These are phyloP conservation scores for Candida caryicola DNA, from an alignment of 805 yeast species.

Conservation along the genomic window DNA sequence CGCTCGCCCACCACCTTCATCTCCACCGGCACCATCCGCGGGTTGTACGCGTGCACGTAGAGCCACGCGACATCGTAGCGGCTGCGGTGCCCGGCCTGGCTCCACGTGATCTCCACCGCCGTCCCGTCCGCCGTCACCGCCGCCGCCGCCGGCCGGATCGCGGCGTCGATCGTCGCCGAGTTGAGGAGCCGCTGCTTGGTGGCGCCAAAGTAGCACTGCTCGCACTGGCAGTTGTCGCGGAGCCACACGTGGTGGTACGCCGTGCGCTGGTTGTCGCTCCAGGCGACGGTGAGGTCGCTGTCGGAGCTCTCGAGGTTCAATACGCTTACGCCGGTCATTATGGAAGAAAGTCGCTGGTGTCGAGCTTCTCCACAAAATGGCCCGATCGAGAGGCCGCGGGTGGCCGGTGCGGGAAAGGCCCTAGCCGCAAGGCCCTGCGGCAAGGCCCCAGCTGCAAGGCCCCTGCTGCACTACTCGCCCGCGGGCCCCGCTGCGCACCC, in stretches of 20 bases:
- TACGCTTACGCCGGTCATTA: background rate
- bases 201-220: slow-evolving; percentile 47
- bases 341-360: background rate
- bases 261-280: slow-evolving; percentile 6
- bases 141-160: slow-evolving; percentile 9
- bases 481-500: too few relatives aligned
- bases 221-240: slow-evolving; percentile 62
- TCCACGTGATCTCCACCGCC: slow-evolving; percentile 34
- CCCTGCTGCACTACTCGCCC: too few relatives aligned
- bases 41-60: slow-evolving; percentile 50
- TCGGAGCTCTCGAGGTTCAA: background rate
- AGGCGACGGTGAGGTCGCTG: slow-evolving; percentile 5
- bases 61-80: slow-evolving; percentile 42
- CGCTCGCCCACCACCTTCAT: slow-evolving; percentile 26
- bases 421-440: too few relatives aligned
- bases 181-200: slow-evolving; percentile 62
- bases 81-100: slow-evolving; percentile 37
- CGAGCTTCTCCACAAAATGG: slow-evolving; percentile 1
- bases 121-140: slow-evolving; percentile 15
- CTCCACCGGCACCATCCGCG: slow-evolving; percentile 37
- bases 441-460: too few relatives aligned
- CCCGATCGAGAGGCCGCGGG: too few relatives aligned
- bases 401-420: too few relatives aligned
- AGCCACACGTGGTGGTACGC: slow-evolving; percentile 53
- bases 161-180: slow-evolving; percentile 43